Evolutionary conservation across 441 rosid species (phyloP), one percentile per base, ranked within the genome.

Genomic region (Populus hybrid): DNA sequence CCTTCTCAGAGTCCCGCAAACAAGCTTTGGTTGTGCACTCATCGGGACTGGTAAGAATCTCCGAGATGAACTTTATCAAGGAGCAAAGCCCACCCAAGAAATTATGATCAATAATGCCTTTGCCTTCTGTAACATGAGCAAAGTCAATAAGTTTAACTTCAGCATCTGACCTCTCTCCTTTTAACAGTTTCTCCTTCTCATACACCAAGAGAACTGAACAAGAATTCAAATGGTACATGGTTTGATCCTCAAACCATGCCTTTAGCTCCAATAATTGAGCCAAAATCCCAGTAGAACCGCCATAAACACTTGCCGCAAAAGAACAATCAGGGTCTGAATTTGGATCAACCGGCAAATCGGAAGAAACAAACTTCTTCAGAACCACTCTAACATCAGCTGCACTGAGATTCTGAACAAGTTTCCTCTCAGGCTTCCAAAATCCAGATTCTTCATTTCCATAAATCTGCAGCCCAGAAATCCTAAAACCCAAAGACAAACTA

Each of bases 81-180:
- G 98, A 97, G 85, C 98, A 94, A 34, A 97, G 91, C 65, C 98
- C 98, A 53, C 99, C 99, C 82, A 94, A 80, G 90, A 93, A 94
- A 86, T 97, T 97, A 81, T 94, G 98, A 87, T 97, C 97, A 26
- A 97, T 92, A 75, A 92, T 88, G 23, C 94, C 99, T n/a, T 73
- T 82, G 65, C 93, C 98, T 74, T 94, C 99, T 75, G 81, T 34
- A 71, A 92, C 95, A 85, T 97, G 99, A 75, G 99, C 98, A 78
- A 97, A 97, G 89, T 97, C 99, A 46, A 97, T 82, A 69, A 97
- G 98, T 81, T 92, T 94, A 11, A 93, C 85, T 82, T 81, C 81
- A 32, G 90, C 87, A 40, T 82, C 73, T 69, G 86, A 80, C 78
- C 74, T 67, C 63, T 34, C 82, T 70, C 88, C 90, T 8, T 77